Evolutionary conservation across 2,329 filamentous ascomycete species (phyloP), one percentile per base, ranked within the genome.

Genomic region (Fusarium staphyleae): DNA sequence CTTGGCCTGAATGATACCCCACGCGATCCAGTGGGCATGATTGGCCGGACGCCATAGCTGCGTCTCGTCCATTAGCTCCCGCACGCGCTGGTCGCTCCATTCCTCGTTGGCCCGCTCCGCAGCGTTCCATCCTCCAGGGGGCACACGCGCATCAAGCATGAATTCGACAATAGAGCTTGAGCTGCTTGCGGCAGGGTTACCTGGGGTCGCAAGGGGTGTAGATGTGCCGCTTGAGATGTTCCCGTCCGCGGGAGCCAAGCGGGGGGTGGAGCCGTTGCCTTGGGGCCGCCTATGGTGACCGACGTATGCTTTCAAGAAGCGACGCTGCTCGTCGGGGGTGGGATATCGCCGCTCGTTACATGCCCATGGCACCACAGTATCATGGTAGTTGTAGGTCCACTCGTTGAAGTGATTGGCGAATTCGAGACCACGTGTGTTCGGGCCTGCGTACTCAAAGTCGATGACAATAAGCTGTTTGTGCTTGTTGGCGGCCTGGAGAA

Each of bases 371-470:
- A 75, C 76, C 22, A 78, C 76, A 3, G 84, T 74, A 69, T 95
- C 87, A 70, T 97, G 93, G 74, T 99, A 99, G 75, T 99, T 93
- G 80, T 98, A 98, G 66, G 91, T 90, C 95, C 95, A 99, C 75
- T 99, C 95, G 1, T 91, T 90, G 74, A 99, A 99, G 74, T 99
- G 95, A 72, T 99, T 99, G 52, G 92, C 95, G 71, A 99, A 98
- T 73, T 99, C 95, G 13, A 91, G 80, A 1, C 92, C 95, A 0
- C 86, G 87, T 1, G 87, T 81, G 70, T 98, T 99, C 51, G 93
- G 92, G 3, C 88, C 93, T 1, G 95, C 90, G 70, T 99, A 99
- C 70, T 99, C 95, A 68, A 99, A 99, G 72, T 99, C 95, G 68
- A 99, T 99, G 60, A 99, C 95, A 13, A 98, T 84, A 12, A 99